Evolutionary conservation across 768 basidiomycete species (phyloP), one percentile per base, ranked within the genome.

Genomic region (Coprinopsis sp.): DNA sequence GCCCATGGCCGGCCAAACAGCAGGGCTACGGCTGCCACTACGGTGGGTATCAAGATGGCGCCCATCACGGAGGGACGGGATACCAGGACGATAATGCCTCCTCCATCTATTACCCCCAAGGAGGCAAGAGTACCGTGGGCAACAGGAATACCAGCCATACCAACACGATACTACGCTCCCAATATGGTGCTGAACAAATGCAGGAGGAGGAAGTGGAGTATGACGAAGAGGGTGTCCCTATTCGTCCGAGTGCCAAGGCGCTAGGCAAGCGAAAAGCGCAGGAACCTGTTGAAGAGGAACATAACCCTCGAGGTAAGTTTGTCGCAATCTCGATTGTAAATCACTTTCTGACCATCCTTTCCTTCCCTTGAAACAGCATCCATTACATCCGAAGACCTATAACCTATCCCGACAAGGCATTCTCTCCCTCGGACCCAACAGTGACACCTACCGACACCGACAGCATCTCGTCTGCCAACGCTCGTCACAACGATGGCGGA

Each of bases 231-330:
- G 70, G 72, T 13, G 66, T 67, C 12, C 78, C 76, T n/a, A 56
- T 72, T 10, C 73, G 74, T 52, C 92, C 88, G 1, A 92, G 89
- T 60, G 85, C 78, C 28, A 96, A 94, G 62, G 91, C 92, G 3
- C 74, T 93, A 2, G 92, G 92, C 14, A 96, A 95, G 68, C 76
- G 88, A 54, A 76, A 71, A 55, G 78, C 83, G 13, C 64, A 81
- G 7, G 79, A 78, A 33, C 61, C 64, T 29, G 77, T 70, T 7
- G 14, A 27, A 33, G 49, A 63, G 22, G 77, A 78, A 28, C 66
- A 78, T 78, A 54, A 47, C 78, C 71, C 44, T 29, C 28, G 33
- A 46, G 45, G 40, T 33, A 33, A 4, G 24, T 19, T 16, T 24
- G 43, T 13, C 8, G 44, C 29, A n/a, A 14, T 37, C 30, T 25